Percentiles rank a stretch among this genome's conserved stretches.
phyloP scores from a whole-genome alignment of 805 yeast species.

The Torulaspora gathmanii region DNA sequence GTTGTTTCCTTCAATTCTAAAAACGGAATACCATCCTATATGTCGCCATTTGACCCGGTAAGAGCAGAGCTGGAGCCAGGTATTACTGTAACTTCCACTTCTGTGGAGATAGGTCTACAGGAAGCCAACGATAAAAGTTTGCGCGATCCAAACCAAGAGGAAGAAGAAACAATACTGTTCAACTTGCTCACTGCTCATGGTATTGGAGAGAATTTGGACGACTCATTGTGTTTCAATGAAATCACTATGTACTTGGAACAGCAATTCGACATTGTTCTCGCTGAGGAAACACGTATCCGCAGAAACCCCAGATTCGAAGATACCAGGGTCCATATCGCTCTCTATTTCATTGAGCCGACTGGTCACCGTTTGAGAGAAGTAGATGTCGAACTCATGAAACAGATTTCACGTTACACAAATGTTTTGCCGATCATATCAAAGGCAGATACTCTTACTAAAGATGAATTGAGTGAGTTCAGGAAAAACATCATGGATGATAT shows the following conservation, averaged over 20 bases:
- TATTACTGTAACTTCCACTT: constrained; percentile 54
- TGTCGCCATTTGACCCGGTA: constrained; percentile 57
- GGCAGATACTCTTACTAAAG: constrained; percentile 64
- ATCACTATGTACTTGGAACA: constrained; percentile 64
- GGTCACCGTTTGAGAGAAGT: constrained; percentile 77
- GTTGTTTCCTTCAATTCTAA: constrained; percentile 54
- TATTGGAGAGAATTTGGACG: constrained; percentile 73
- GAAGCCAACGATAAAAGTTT: constrained; percentile 7
- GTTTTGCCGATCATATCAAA: constrained; percentile 66
- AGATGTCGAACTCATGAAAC: constrained; percentile 68
- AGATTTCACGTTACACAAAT: constrained; percentile 65
- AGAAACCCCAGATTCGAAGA: constrained; percentile 82
- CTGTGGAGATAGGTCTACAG: constrained; percentile 31
- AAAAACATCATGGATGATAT: constrained; percentile 57
- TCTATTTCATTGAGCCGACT: constrained; percentile 68
- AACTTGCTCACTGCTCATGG: constrained; percentile 71
- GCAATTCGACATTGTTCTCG: constrained; percentile 72
- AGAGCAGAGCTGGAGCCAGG: constrained; percentile 67
- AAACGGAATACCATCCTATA: constrained; percentile 55
- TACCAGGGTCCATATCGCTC: constrained; percentile 67
- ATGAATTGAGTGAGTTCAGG: constrained; percentile 57
- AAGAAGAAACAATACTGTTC: constrained; percentile 45
- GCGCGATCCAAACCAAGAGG: constrained; percentile 13
- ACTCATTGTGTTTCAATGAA: constrained; percentile 61
- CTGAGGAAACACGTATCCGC: constrained; percentile 80